phyloP scores from a whole-genome alignment of 306 rosid species.

The Fragaria ananassa region DNA sequence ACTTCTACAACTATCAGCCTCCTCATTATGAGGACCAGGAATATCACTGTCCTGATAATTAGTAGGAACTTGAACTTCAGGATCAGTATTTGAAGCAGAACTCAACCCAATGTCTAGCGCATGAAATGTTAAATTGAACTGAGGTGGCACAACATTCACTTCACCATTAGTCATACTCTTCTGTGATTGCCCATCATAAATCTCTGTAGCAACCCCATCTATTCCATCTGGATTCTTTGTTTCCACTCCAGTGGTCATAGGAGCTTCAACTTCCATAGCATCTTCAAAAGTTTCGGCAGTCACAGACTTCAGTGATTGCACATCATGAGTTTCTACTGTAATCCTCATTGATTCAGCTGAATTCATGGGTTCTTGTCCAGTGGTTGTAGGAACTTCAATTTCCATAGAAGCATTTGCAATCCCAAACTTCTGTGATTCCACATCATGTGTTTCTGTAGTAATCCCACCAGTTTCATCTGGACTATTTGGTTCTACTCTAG shows the following conservation, averaged over 20 bases:
- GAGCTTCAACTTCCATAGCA: constrained; percentile 24
- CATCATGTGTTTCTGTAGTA: background rate
- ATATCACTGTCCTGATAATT: constrained; percentile 20
- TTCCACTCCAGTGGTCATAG: constrained; percentile 21
- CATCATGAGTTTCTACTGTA: constrained; percentile 25
- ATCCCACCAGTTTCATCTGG: constrained; percentile 15
- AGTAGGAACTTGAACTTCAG: constrained; percentile 26
- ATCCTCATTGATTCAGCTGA: constrained; percentile 13
- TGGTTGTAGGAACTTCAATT: constrained; percentile 21
- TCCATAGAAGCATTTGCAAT: constrained; percentile 23
- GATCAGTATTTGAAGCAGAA: constrained; percentile 19
- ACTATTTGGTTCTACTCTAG: constrained; percentile 20
- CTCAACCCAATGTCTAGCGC: constrained; percentile 22
- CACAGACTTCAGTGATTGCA: constrained; percentile 21
- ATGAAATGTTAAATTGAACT: constrained; percentile 17
- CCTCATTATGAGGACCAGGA: constrained; percentile 25
- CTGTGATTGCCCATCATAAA: constrained; percentile 23
- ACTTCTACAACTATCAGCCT: constrained; percentile 19
- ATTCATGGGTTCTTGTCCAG: constrained; percentile 20
- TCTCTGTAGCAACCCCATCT: constrained; percentile 18
- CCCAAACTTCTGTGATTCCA: constrained; percentile 1
- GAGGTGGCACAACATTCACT: constrained; percentile 25
- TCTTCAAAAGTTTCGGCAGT: constrained; percentile 25
- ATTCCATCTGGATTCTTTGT: constrained; percentile 9
- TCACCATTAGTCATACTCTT: constrained; percentile 17